Conservation (phyloP, 192 early-diverging fungal genomes). For the Coemansia sp. region DNA sequence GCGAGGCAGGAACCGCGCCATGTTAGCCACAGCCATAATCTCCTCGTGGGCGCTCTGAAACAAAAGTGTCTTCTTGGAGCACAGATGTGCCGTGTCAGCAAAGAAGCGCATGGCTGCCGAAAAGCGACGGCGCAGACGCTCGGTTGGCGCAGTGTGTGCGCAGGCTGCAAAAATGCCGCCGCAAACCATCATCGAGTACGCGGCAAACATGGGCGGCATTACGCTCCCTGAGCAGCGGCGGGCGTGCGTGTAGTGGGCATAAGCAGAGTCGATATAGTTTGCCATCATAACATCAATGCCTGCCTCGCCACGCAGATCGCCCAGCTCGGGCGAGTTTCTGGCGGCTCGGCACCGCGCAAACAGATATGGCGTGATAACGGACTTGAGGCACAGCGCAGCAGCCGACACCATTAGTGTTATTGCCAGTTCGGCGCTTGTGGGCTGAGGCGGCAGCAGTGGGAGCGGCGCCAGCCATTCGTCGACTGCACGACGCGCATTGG, state of each 20-base stretch:
- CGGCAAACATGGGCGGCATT: constrained; percentile 42
- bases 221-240: constrained; percentile 8
- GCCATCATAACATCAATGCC: constrained; percentile 11
- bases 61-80: constrained; percentile 16
- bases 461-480: constrained; percentile 28
- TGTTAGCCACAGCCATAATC: constrained; percentile 28
- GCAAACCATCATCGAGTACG: constrained; percentile 32
- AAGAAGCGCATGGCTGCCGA: constrained; percentile 1
- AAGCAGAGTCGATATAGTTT: constrained; percentile 26
- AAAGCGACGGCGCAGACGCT: constrained; percentile 8
- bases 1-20: constrained; percentile 36
- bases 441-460: constrained; percentile 21
- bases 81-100: background rate
- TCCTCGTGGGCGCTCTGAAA: constrained; percentile 21
- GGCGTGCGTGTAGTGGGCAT: constrained; percentile 15
- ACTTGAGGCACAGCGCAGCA: constrained; percentile 32
- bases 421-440: constrained; percentile 20
- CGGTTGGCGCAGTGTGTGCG: constrained; percentile 29
- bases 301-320: constrained; percentile 4
- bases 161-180: constrained; percentile 43
- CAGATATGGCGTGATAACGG: constrained; percentile 36
- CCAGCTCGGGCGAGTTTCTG: background rate
- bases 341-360: constrained; percentile 16
- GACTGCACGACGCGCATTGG: constrained; percentile 19
- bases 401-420: constrained; percentile 34